Evolutionary conservation across 192 early-diverging fungal genomes (phyloP).

Genomic region (Chytriomyces confervae): DNA sequence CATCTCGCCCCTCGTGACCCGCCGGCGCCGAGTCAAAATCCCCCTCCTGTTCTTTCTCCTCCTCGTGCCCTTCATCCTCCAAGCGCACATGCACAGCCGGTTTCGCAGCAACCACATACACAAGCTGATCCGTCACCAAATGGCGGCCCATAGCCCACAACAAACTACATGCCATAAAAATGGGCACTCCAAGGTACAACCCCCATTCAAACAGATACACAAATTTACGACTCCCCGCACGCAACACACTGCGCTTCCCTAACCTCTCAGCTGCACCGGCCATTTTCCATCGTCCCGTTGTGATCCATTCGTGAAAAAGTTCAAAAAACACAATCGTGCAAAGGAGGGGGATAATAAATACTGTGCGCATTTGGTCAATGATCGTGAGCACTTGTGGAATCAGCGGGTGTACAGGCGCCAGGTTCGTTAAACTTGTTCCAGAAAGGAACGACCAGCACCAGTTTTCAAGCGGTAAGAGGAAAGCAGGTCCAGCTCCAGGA

Average conservation of each 20-base stretch:
- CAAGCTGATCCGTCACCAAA: slow-evolving; percentile 35
- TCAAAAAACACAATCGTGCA: slow-evolving; percentile 37
- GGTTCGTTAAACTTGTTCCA: background rate
- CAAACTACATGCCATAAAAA: background rate
- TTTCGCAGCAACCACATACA: slow-evolving; percentile 44
- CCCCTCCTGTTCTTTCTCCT: background rate
- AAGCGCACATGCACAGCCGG: slow-evolving; percentile 13
- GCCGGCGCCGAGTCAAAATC: background rate
- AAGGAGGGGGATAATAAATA: slow-evolving; percentile 19
- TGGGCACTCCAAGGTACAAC: background rate
- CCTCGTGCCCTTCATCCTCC: too few species aligned
- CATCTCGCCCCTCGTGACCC: too few species aligned
- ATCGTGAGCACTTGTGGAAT: slow-evolving; percentile 10
- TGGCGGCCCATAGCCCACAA: slow-evolving; percentile 30
- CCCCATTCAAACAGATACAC: background rate
- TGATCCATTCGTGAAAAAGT: slow-evolving; percentile 38
- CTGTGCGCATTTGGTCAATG: slow-evolving; percentile 18
- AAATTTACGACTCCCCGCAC: background rate
- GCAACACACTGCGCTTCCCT: background rate
- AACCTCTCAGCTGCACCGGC: background rate
- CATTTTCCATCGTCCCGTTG: slow-evolving; percentile 34
- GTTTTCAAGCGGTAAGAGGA: slow-evolving; percentile 33
- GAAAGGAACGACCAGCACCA: slow-evolving; percentile 17
- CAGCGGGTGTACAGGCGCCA: slow-evolving; percentile 36
- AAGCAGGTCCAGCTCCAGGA: slow-evolving; percentile 33